Evolutionary conservation across 1,284 basidiomycete species (phyloP).

Genomic region (Rhodotorula mucilaginosa): DNA sequence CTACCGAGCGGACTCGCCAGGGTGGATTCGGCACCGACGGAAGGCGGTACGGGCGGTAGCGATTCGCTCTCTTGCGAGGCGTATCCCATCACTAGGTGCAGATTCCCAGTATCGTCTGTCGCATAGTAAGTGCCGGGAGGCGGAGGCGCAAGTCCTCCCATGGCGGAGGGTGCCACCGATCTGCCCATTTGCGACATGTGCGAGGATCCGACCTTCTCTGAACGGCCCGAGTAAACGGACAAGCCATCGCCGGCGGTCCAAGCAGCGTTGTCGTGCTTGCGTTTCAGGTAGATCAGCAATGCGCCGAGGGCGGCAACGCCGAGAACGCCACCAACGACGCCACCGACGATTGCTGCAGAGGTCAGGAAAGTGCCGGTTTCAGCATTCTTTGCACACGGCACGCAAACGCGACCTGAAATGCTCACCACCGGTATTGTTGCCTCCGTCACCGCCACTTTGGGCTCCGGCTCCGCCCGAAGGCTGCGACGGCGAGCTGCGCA

Average conservation of each 20-base stretch:
- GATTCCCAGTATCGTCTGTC: conserved; percentile 5
- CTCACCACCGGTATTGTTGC: conserved; percentile 17
- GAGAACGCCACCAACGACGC: conserved; percentile 25
- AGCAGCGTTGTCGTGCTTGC: conserved; percentile 20
- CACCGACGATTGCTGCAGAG: conserved; percentile 24
- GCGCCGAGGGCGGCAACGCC: conserved; percentile 10
- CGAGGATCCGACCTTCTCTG: conserved; percentile 21
- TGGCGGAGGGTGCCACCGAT: not conserved
- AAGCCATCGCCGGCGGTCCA: conserved; percentile 8
- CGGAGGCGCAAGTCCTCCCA: conserved; percentile 1
- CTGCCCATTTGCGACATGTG: not conserved
- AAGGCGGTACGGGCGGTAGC: not conserved
- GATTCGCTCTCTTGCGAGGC: not conserved
- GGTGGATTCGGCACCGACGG: not conserved
- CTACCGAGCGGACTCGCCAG: not conserved
- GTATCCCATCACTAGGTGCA: conserved; percentile 18
- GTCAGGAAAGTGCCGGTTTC: too few relatives aligned
- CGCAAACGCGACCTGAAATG: too few relatives aligned
- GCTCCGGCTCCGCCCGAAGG: not conserved
- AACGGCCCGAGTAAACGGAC: conserved; percentile 23
- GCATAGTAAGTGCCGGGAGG: conserved; percentile 14
- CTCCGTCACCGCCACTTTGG: not conserved
- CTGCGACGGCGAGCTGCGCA: not conserved
- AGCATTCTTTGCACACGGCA: not conserved
- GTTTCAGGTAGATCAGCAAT: conserved; percentile 24